Base-by-base conservation (phyloP, 495 filamentous ascomycete genomes). In the Xylaria sp. region DNA sequence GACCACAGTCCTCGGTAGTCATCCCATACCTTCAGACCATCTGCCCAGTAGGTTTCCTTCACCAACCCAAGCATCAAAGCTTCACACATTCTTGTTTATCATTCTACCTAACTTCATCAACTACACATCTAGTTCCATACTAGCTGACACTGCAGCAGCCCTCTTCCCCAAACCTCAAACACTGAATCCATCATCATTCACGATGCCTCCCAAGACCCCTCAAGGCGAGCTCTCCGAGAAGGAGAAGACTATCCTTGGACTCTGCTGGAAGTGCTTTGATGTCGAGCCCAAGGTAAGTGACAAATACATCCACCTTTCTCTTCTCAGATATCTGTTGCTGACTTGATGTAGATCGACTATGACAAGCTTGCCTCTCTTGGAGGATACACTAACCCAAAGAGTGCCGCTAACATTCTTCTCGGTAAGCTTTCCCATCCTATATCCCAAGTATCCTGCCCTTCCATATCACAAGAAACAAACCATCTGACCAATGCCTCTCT, bases 221-320 rank as follows among this genome's bases (percentile, higher is more conserved):
- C 43, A 73, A 61, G n/a, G 72, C 64, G 0, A 55, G 14, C 59
- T 77, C 43, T 55, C 72, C 9, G 74, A 77, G 24, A 76, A 74
- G 46, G 76, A 77, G 40, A 15, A 66, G 17, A 58, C 48, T 12
- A 63, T 76, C 9, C 70, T 77, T 11, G 69, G 62, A 2, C 37
- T n/a, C 35, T 37, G 8, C 31, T 77, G 76, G 74, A 44, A 62
- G 21, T 77, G 76, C 62, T 71, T 76, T 43, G 70, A 65, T 21
- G 19, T 57, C 0, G 29, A 29, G 2, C 72, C 76, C 0, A 71
- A 77, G 41, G 76, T 77, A 66, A 24, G 0, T 44, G 44, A 59
- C 4, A n/a, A 31, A 31, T 12, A 31, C 31, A 57, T 50, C 29
- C 19, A 7, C 0, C 0, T 19, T 50, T 37, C 3, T 15, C 11